These are phyloP conservation scores for Stagonosporopsis chrysanthemi DNA, from an alignment of 2,329 filamentous ascomycete species.

Conservation along the genomic window DNA sequence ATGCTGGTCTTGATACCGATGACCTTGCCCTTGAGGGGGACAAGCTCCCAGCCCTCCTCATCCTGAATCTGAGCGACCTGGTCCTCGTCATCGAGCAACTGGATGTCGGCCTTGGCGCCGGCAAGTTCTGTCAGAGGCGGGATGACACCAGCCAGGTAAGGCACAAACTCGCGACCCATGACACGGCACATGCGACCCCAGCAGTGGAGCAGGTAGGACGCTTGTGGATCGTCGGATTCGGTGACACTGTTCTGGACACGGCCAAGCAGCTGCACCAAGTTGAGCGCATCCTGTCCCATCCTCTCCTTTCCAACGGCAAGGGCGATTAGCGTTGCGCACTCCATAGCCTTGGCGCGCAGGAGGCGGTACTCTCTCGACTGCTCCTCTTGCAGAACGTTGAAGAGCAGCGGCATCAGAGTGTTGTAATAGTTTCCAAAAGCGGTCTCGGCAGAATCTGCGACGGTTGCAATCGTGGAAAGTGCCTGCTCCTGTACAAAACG, in stretches of 20 bases:
- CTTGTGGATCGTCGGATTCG: constrained; percentile 93
- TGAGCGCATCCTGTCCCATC: constrained; percentile 86
- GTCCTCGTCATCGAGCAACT: constrained; percentile 93
- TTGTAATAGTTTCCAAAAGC: constrained; percentile 96
- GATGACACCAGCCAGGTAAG: constrained; percentile 92
- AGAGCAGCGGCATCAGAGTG: constrained; percentile 91
- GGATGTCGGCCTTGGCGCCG: constrained; percentile 95
- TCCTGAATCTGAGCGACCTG: constrained; percentile 91
- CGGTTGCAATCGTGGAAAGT: constrained; percentile 95
- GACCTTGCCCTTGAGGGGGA: constrained; percentile 95
- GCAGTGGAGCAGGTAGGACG: constrained; percentile 96
- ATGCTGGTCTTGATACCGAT: constrained; percentile 98
- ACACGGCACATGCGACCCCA: constrained; percentile 99
- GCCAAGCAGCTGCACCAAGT: constrained; percentile 84
- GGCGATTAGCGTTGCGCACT: constrained; percentile 95
- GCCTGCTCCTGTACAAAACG: constrained; percentile 98
- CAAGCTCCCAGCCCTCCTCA: constrained; percentile 96
- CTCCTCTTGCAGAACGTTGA: constrained; percentile 86
- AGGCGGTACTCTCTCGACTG: constrained; percentile 93
- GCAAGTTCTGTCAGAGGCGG: constrained; percentile 90
- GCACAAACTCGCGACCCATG: constrained; percentile 86
- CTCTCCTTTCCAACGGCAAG: constrained; percentile 93
- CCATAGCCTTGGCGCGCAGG: constrained; percentile 96
- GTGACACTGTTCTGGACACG: constrained; percentile 82
- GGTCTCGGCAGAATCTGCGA: constrained; percentile 96